phyloP scores from a whole-genome alignment of 306 rosid species.

The Astragalus glycyphyllos region DNA sequence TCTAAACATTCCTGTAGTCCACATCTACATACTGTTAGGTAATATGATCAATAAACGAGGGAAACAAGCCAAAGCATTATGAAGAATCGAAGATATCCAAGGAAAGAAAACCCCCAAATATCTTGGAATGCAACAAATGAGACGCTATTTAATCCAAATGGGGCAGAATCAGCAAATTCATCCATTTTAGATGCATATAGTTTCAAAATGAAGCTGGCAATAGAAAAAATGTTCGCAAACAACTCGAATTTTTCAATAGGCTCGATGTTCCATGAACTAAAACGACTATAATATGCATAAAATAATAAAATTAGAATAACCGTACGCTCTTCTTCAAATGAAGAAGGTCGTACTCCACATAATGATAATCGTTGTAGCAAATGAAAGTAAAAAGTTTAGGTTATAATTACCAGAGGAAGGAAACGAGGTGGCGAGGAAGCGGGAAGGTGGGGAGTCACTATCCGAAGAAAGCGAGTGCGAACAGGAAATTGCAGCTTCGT shows the following conservation, averaged over 20 bases:
- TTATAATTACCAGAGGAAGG: slow-evolving; percentile 60
- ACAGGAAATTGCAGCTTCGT: slow-evolving; percentile 55
- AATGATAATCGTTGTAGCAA: no score
- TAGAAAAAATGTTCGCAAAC: no score
- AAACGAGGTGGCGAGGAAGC: slow-evolving; percentile 49
- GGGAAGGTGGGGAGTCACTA: slow-evolving; percentile 39
- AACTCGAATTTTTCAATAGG: no score
- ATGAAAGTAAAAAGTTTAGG: neutral
- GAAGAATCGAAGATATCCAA: no score
- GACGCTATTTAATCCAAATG: neutral
- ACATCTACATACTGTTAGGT: neutral
- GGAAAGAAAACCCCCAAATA: neutral
- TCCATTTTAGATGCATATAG: no score
- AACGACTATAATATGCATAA: neutral
- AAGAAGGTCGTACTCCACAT: neutral
- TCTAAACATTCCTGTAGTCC: neutral
- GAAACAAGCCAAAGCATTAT: neutral
- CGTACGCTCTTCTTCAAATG: neutral
- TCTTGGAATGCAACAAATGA: neutral
- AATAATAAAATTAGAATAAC: neutral
- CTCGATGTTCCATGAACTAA: neutral
- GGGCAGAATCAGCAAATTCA: neutral
- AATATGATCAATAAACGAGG: neutral
- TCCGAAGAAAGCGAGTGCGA: slow-evolving; percentile 50
- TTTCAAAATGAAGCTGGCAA: no score